Base-by-base conservation (phyloP, 371 early-diverging fungal genomes). In the Mortierella sp. region DNA sequence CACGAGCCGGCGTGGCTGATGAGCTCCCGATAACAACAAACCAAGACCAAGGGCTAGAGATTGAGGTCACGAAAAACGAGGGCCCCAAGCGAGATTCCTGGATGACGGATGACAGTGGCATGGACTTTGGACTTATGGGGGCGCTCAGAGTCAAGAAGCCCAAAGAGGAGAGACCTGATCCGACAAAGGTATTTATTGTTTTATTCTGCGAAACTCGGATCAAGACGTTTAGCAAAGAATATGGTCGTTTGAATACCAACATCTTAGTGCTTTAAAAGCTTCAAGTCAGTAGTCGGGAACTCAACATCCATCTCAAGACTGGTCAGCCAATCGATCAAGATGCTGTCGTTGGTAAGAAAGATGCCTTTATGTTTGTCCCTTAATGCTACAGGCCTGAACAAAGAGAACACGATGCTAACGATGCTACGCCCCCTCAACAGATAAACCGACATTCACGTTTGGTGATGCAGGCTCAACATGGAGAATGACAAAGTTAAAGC, bases 401-500 rank as follows among this genome's bases (percentile, higher is more conserved):
- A 15, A 28, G 15, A n/a, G n/a, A n/a, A n/a, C n/a, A n/a, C n/a
- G n/a, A 27, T 14, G 1, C 27, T 24, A 14, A 24, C 42, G n/a
- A 32, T 4, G 6, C 31, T 50, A 28, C 27, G 19, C 14, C 24
- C 21, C 30, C 56, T 72, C 27, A 7, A 19, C 39, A 78, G 79
- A 72, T 17, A 72, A 69, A 60, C 73, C 69, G 44, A 49, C 56
- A 4, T 72, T 64, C 51, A 52, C 86, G 72, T 86, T 84, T 72
- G 95, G 95, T 0, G 95, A 94, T 63, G 83, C 85, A 3, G 93
- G 93, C 2, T 89, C 92, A 0, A 85, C 69, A 15, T 94, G 95
- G 95, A 81, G 94, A 50, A 94, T 93, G 93, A 89, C 89, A 72
- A 93, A 93, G 54, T 79, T 94, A 43, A 86, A 84, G 60, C 84